A percentile compares a stretch with the other conserved stretches of the same genome.
phyloP scores from a whole-genome alignment of 176 grass and related monocot genomes.

The Aegilops bicornis region DNA sequence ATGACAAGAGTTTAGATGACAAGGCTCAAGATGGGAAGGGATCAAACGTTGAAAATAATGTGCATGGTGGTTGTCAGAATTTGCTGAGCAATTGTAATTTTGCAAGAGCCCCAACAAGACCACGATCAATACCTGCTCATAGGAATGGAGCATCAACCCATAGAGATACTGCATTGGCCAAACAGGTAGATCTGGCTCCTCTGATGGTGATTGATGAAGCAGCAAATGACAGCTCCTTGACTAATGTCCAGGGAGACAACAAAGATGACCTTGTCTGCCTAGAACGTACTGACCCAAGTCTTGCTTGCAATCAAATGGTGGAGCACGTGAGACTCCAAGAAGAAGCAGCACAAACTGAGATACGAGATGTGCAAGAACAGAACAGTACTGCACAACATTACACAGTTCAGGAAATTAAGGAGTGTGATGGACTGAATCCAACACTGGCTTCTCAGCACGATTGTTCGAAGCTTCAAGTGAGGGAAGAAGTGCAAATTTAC shows the following conservation, averaged over 20 bases:
- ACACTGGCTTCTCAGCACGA: constrained; percentile 35
- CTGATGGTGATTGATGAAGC: constrained; percentile 32
- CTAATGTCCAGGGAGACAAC: constrained; percentile 29
- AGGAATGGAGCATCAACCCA: constrained; percentile 34
- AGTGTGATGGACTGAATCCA: constrained; percentile 22
- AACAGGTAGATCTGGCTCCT: constrained; percentile 40
- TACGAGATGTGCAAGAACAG: constrained; percentile 19
- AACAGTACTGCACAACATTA: constrained; percentile 37
- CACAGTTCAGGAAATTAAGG: constrained; percentile 46
- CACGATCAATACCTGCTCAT: constrained; percentile 50
- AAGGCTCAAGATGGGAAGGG: constrained; percentile 33
- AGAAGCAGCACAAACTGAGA: constrained; percentile 40
- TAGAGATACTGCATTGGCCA: constrained; percentile 25
- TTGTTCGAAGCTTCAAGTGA: constrained; percentile 31
- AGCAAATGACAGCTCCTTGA: constrained; percentile 30
- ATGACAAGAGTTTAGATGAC: constrained; percentile 29
- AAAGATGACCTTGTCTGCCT: constrained; percentile 32
- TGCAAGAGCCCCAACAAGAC: constrained; percentile 63
- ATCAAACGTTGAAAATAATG: constrained; percentile 24
- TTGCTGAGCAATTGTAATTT: constrained; percentile 59
- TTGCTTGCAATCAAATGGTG: constrained; percentile 33
- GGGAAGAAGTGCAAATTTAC: constrained; percentile 42
- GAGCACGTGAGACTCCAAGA: constrained; percentile 34
- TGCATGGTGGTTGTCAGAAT: constrained; percentile 23
- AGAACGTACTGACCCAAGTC: constrained; percentile 26